A percentile compares a stretch with the other conserved stretches of the same genome.
These are phyloP conservation scores for Aspergillus felis DNA, from an alignment of 2,329 filamentous ascomycete genomes.

Conservation along the genomic window DNA sequence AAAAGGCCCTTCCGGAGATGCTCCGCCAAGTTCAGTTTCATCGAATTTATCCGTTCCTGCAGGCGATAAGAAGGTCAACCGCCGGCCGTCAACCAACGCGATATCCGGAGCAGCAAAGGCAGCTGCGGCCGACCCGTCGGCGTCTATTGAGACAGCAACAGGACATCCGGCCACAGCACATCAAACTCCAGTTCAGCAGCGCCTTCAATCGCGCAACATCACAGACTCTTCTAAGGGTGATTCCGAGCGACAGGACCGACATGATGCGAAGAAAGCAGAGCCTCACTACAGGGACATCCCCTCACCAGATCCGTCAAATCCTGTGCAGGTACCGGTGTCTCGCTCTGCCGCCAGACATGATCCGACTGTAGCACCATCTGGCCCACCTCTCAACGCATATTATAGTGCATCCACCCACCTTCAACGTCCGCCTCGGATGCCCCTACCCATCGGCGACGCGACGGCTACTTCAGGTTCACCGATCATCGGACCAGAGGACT, in stretches of 20 bases:
- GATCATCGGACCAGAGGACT: slow-evolving; percentile 69
- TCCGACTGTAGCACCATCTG: slow-evolving; percentile 36
- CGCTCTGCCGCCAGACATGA: slow-evolving; percentile 28
- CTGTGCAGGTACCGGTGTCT: slow-evolving; percentile 36
- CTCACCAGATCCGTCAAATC: slow-evolving; percentile 33
- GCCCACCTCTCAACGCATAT: slow-evolving; percentile 47
- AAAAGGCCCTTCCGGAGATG: slow-evolving; percentile 36
- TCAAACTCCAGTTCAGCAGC: slow-evolving; percentile 37
- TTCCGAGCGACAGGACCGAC: slow-evolving; percentile 20
- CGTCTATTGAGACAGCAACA: slow-evolving; percentile 41
- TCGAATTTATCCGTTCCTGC: slow-evolving; percentile 20
- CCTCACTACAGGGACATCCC: slow-evolving; percentile 22
- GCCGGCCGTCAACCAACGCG: slow-evolving; percentile 40
- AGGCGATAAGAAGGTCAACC: slow-evolving; percentile 37
- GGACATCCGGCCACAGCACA: slow-evolving; percentile 35
- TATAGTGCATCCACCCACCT: slow-evolving; percentile 40
- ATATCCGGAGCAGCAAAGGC: slow-evolving; percentile 36
- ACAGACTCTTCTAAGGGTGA: slow-evolving; percentile 28
- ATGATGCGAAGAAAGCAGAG: slow-evolving; percentile 20
- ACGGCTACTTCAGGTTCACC: slow-evolving; percentile 85
- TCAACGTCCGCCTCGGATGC: slow-evolving; percentile 73
- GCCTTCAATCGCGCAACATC: slow-evolving; percentile 37
- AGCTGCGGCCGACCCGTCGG: slow-evolving; percentile 41
- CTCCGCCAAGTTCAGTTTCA: slow-evolving; percentile 23
- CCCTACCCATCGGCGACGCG: slow-evolving; percentile 90